Conservation (phyloP, 2,329 filamentous ascomycete species). For the Beauveria medogensis region DNA sequence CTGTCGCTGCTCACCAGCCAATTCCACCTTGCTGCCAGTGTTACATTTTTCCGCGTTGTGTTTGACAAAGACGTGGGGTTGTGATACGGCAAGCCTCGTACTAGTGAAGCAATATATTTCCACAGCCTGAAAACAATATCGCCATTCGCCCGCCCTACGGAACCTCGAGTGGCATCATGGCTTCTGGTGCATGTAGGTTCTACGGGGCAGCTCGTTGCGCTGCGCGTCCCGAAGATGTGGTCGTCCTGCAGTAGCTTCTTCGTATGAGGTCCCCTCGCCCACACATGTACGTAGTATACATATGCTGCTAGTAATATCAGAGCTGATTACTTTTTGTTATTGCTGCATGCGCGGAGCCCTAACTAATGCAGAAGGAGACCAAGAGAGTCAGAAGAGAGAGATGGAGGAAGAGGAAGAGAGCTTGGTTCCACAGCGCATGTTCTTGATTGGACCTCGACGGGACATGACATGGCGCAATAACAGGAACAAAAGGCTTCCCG, state of each 20-base stretch:
- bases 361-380: not conserved
- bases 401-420: not conserved
- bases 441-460: not conserved
- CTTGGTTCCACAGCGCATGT: not conserved
- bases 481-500: not conserved
- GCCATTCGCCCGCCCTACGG: not conserved
- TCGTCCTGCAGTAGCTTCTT: not conserved
- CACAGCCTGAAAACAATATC: not conserved
- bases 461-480: not conserved
- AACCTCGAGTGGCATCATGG: not conserved
- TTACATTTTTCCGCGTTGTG: no score
- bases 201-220: not conserved
- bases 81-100: not conserved
- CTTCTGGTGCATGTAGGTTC: not conserved
- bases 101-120: not conserved
- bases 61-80: no score
- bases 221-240: constrained; percentile 3
- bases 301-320: not conserved
- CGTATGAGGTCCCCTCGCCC: not conserved
- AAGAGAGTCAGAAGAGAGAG: not conserved
- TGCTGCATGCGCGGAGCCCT: not conserved
- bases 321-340: not conserved
- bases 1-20: not conserved
- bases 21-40: not conserved
- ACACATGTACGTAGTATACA: not conserved